Evolutionary conservation across 2,329 filamentous ascomycete genomes (phyloP).

Genomic region (Ophiostoma australiae): DNA sequence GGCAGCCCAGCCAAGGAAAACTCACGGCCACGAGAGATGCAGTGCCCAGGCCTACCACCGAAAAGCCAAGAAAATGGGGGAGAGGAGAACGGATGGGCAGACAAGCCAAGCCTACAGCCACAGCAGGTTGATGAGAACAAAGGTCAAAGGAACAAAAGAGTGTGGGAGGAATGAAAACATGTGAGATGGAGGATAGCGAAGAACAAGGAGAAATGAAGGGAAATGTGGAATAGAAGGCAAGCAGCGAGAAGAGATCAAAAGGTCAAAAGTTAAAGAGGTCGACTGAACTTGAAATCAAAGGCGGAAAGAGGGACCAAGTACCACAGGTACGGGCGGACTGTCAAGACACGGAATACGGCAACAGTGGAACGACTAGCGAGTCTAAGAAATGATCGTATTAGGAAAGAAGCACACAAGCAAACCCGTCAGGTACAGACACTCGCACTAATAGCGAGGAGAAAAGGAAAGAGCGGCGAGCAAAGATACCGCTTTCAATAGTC

Average conservation of each 20-base stretch:
- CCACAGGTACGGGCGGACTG: background rate
- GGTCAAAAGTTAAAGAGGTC: background rate
- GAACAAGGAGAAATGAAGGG: background rate
- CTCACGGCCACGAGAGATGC: background rate
- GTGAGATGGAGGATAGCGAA: background rate
- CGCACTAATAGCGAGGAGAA: background rate
- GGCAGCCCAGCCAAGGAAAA: background rate
- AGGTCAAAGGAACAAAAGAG: background rate
- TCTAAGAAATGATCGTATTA: background rate
- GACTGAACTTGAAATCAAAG: background rate
- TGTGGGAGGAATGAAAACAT: background rate
- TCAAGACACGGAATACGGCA: background rate
- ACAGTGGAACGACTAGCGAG: background rate
- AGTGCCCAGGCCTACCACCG: background rate
- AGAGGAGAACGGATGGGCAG: background rate
- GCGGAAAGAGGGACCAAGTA: background rate
- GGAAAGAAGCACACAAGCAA: background rate
- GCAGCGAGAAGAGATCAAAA: background rate
- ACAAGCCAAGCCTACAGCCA: constrained; percentile 11
- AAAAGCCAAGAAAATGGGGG: background rate
- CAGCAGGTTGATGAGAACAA: background rate
- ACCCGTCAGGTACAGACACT: background rate
- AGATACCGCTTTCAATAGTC: background rate
- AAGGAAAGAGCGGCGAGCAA: background rate
- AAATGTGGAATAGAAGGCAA: background rate